phyloP scores from a whole-genome alignment of 192 early-diverging fungal genomes.

The Coemansia sp. region DNA sequence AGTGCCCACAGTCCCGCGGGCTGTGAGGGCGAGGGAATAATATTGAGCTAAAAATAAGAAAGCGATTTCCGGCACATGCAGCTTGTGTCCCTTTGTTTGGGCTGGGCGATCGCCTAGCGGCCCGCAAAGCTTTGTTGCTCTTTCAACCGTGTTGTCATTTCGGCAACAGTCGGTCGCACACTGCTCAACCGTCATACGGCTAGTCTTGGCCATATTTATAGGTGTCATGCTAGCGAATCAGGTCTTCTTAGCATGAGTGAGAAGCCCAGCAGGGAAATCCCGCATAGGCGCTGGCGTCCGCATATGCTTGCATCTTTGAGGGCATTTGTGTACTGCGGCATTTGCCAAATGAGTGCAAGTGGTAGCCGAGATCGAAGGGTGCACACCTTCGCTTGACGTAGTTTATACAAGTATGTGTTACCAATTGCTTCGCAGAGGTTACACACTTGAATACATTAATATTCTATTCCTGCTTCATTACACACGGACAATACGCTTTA shows the following conservation, averaged over 20 bases:
- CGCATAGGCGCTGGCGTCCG: neutral
- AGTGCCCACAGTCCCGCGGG: neutral
- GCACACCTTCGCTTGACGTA: neutral
- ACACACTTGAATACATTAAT: neutral
- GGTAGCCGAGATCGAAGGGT: neutral
- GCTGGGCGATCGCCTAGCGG: neutral
- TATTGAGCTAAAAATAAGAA: neutral
- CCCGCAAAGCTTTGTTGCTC: neutral
- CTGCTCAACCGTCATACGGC: neutral
- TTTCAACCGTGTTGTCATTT: neutral
- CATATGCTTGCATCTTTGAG: neutral
- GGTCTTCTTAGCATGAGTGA: neutral
- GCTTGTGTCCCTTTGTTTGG: slow-evolving; percentile 7
- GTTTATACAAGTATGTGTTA: neutral
- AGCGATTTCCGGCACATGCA: slow-evolving; percentile 1
- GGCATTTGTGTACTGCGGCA: neutral
- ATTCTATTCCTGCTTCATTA: neutral
- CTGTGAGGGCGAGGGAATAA: slow-evolving; percentile 1
- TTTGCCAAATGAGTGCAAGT: neutral
- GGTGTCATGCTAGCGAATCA: neutral
- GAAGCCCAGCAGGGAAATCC: neutral
- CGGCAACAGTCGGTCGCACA: neutral
- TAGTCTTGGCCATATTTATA: neutral
- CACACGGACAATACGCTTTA: neutral
- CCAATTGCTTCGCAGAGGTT: neutral